Percentiles rank a stretch among this genome's conserved stretches.
phyloP scores from a whole-genome alignment of 805 yeast genomes.

The Saturnispora zaruensis region DNA sequence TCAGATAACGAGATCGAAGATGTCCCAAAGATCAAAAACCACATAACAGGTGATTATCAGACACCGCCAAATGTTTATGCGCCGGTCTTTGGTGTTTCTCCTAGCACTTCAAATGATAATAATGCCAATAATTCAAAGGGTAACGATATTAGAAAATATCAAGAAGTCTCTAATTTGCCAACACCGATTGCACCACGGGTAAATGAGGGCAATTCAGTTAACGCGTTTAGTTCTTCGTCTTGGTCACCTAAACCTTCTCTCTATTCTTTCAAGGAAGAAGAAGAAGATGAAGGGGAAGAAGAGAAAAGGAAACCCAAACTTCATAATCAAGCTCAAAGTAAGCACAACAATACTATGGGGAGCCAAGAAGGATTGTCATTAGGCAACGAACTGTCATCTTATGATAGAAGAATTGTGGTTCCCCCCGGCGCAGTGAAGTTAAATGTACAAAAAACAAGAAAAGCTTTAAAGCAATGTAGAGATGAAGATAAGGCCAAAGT shows the following conservation, averaged over 20 bases:
- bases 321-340: not conserved
- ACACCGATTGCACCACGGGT: slow-evolving; percentile 16
- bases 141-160: not conserved
- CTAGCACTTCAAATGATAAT: not conserved
- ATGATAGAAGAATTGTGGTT: not conserved
- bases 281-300: not conserved
- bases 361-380: not conserved
- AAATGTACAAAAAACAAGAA: slow-evolving; percentile 5
- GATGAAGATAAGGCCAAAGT: not conserved
- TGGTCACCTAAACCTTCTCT: not conserved
- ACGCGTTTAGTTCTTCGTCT: not conserved
- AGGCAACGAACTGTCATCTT: not conserved
- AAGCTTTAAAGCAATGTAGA: slow-evolving; percentile 5
- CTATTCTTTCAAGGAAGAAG: slow-evolving; percentile 3
- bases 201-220: not conserved
- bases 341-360: not conserved
- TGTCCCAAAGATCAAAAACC: not conserved
- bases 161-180: slow-evolving; percentile 19
- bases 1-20: not conserved
- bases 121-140: not conserved
- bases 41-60: not conserved
- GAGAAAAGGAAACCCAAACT: not conserved
- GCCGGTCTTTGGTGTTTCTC: not conserved
- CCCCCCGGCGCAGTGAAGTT: not conserved
- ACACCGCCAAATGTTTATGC: slow-evolving; percentile 10